Base-by-base conservation (phyloP, 2,329 filamentous ascomycete genomes). In the Xylariaceae sp. region DNA sequence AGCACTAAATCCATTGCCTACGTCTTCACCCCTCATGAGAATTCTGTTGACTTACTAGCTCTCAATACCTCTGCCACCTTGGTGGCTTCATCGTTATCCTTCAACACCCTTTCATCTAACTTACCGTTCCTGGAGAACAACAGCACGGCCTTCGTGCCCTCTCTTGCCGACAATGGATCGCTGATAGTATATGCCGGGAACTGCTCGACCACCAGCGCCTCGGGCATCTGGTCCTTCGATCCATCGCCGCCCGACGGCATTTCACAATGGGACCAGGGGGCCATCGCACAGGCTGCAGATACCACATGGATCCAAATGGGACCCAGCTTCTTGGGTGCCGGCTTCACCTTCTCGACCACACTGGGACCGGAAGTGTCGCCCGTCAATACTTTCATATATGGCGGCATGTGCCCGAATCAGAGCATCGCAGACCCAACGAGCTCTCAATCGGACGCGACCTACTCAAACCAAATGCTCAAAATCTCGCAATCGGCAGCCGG, bases 371-470 rank as follows among this genome's bases (percentile, higher is more conserved):
- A 72, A 26, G 73, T 79, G 55, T 78, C 79, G 9, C 71, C 76
- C 41, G 79, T 82, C 0, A 76, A 76, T 10, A 72, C 87, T 18
- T 95, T 91, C 67, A 74, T 86, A 6, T 96, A 95, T 70, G 92
- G 91, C 34, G 92, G 92, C 61, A 95, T 96, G 90, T 97, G 92
- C 65, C 86, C 87, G 7, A 67, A 69, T n/a, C 70, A 74, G 18
- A 29, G 41, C 15, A 67, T 71, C 16, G 65, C 72, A 6, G 76
- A 76, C 29, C 62, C 66, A 1, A 65, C 70, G 1, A 70, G 72
- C 16, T 91, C 89, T 86, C 81, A 88, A 57, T 79, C 80, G 1
- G 70, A 77, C 9, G 89, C 87, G 10, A 81, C 83, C 39, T 97
- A 96, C 70, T 92, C 89, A 1, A 90, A 90, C 65, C 74, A 79